Evolutionary conservation across 2,329 filamentous ascomycete genomes (phyloP), one percentile per base, ranked within the genome.

Genomic region (Aurifilum marmelostoma): DNA sequence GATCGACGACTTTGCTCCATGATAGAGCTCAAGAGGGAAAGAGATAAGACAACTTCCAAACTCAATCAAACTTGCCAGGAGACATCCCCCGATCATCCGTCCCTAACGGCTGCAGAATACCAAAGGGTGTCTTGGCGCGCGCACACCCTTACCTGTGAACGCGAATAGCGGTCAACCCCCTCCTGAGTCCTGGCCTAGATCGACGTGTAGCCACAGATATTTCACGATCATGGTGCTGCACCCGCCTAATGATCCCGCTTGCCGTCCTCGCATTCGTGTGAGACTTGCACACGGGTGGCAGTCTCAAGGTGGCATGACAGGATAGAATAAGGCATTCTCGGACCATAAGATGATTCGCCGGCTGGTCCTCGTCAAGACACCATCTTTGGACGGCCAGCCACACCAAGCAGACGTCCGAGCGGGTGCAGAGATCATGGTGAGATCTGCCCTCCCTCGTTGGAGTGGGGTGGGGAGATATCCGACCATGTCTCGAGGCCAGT

Each of bases 361-460:
- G 50, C 24, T 52, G 16, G 4, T 56, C 14, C 52, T 16, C 24
- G 2, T 11, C 56, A 60, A 11, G 14, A 32, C 29, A 60, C 34
- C 56, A 37, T 32, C 32, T 32, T 29, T 21, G 21, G 27, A 14
- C 24, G n/a, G 21, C 24, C 52, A 56, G 27, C 56, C 56, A 37
- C 34, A 60, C 56, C 32, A 7, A 12, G 29, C 37, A 41, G 59
- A 11, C 59, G 59, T 43, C 59, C 37, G 59, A 43, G n/a, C 59
- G n/a, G n/a, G 9, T 62, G 34, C 59, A 62, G 27, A 62, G 37
- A 62, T 62, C 59, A 39, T 62, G 24, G 41, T 27, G 37, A 62
- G 59, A 43, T 62, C 59, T 43, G 59, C 37, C 37, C 24, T 12
- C 59, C 37, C 21, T 43, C 58, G 24, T 56, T 14, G 27, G 12